Evolutionary conservation across 2,329 filamentous ascomycete genomes (phyloP).

Genomic region (Lasiodiplodia gonubiensis): DNA sequence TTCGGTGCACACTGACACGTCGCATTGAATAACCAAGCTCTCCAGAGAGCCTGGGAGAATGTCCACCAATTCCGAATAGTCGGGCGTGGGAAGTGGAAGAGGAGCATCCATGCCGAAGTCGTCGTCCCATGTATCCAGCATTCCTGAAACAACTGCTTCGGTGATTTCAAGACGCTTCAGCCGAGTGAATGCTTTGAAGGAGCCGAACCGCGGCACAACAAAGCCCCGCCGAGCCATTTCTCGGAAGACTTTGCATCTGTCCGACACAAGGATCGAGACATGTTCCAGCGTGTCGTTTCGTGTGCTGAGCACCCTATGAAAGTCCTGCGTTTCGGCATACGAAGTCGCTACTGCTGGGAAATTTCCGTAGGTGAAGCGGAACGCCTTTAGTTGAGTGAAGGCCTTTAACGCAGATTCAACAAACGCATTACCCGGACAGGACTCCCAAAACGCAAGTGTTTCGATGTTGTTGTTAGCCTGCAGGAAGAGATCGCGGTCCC

Average conservation of each 20-base stretch:
- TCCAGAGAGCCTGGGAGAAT: conserved; percentile 1
- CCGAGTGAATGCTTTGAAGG: conserved; percentile 1
- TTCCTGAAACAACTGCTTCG: background rate
- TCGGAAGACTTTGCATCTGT: background rate
- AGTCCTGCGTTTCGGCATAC: background rate
- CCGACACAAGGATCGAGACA: background rate
- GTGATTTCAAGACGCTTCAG: conserved; percentile 1
- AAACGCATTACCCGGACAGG: background rate
- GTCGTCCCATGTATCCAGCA: background rate
- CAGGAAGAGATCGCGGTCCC: background rate
- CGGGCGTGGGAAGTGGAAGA: background rate
- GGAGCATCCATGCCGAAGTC: background rate
- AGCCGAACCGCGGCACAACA: background rate
- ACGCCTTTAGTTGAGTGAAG: background rate
- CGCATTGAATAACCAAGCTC: background rate
- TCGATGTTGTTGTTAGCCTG: background rate
- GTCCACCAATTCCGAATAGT: background rate
- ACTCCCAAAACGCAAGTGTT: background rate
- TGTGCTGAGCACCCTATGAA: background rate
- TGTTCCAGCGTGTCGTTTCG: conserved; percentile 7
- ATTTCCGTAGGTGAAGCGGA: background rate
- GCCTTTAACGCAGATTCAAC: background rate
- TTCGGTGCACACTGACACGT: background rate
- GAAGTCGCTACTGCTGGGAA: background rate
- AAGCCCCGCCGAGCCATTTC: background rate